Evolutionary conservation across 2,329 filamentous ascomycete genomes (phyloP).

Genomic region (Cordyceps tenuipes): DNA sequence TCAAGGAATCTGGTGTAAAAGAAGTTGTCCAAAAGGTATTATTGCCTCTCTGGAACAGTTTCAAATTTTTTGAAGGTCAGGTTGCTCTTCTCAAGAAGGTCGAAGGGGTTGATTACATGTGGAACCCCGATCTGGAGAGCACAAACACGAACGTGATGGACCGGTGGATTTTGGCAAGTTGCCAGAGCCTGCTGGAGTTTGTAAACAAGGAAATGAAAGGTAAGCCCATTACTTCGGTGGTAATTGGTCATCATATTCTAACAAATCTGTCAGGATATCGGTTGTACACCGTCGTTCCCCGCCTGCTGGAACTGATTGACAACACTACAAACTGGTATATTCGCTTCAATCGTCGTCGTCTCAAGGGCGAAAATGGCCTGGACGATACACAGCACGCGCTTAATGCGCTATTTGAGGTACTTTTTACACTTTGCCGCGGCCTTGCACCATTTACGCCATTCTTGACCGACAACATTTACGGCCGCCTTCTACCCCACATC

Average conservation of each 20-base stretch:
- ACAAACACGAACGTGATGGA: slow-evolving; percentile 91
- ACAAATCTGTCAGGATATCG: slow-evolving; percentile 47
- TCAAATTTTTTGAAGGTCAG: slow-evolving; percentile 92
- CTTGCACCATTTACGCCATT: slow-evolving; percentile 95
- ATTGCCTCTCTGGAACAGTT: slow-evolving; percentile 90
- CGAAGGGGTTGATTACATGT: slow-evolving; percentile 65
- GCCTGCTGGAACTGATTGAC: slow-evolving; percentile 75
- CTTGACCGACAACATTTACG: slow-evolving; percentile 90
- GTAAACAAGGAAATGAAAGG: slow-evolving; percentile 87
- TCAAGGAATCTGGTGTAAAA: slow-evolving; percentile 88
- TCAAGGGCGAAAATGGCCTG: slow-evolving; percentile 82
- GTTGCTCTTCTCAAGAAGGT: slow-evolving; percentile 80
- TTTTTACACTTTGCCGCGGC: slow-evolving; percentile 80
- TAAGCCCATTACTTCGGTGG: slow-evolving; percentile 29
- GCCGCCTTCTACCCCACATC: slow-evolving; percentile 72
- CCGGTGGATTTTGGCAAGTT: slow-evolving; percentile 86
- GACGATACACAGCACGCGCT: slow-evolving; percentile 84
- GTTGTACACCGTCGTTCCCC: slow-evolving; percentile 84
- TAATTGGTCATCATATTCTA: not conserved
- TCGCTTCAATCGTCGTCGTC: slow-evolving; percentile 79
- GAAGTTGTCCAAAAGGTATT: slow-evolving; percentile 90
- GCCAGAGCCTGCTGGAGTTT: slow-evolving; percentile 83
- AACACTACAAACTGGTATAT: slow-evolving; percentile 99
- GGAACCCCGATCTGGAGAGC: slow-evolving; percentile 66
- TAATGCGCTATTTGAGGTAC: slow-evolving; percentile 88